phyloP scores from a whole-genome alignment of 805 yeast genomes.

The Yarrowia sp. region DNA sequence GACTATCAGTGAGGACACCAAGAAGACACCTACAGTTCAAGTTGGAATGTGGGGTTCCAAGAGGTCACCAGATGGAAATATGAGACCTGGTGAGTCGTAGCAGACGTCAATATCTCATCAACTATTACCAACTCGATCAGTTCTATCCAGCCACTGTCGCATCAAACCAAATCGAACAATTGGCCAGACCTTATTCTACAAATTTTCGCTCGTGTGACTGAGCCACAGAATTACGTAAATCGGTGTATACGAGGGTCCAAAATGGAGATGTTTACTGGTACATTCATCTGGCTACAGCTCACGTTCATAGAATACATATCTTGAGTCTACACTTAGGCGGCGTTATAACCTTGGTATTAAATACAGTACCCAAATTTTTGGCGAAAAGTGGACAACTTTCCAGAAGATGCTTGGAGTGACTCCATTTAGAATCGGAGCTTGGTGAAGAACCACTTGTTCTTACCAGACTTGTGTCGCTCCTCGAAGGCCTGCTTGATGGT shows the following conservation, averaged over 20 bases:
- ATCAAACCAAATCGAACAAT: background rate
- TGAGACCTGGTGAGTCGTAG: no score
- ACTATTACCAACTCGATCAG: no score
- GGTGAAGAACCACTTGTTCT: slow-evolving; percentile 99
- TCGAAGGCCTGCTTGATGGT: slow-evolving; percentile 98
- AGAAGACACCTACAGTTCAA: no score
- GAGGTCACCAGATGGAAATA: no score
- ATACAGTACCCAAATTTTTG: slow-evolving; percentile 39
- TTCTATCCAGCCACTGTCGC: background rate
- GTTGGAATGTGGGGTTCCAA: no score
- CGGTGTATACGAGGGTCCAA: no score
- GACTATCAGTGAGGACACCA: no score
- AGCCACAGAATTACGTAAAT: no score
- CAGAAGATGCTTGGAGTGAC: slow-evolving; percentile 23
- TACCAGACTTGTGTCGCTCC: slow-evolving; percentile 98
- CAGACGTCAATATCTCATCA: no score
- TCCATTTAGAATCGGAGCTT: slow-evolving; percentile 82
- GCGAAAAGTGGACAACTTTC: slow-evolving; percentile 32
- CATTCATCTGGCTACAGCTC: background rate
- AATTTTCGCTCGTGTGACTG: slow-evolving; percentile 24
- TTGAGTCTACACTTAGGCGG: slow-evolving; percentile 34
- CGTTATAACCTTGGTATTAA: slow-evolving; percentile 35
- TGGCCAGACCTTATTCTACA: slow-evolving; percentile 31
- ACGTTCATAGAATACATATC: slow-evolving; percentile 32
- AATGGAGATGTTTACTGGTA: no score